phyloP scores from a whole-genome alignment of 2,329 filamentous ascomycete species.

The Escovopsis sp. region DNA sequence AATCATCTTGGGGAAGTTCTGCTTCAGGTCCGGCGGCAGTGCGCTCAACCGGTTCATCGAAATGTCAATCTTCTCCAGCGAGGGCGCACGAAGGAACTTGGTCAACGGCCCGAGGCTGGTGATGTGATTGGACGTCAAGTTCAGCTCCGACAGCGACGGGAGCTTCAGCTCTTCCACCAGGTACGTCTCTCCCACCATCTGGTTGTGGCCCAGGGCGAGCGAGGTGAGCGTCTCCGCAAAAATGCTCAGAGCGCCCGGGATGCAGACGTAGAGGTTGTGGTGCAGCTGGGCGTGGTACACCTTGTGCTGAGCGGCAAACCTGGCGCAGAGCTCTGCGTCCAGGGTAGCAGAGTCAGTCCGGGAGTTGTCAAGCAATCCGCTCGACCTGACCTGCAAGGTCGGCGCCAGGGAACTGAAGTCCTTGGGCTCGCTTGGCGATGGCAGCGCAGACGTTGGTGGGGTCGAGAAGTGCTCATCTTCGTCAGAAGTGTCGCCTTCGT shows the following conservation, averaged over 20 bases:
- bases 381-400: constrained; percentile 39
- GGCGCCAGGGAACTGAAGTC: constrained; percentile 34
- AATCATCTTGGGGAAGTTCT: constrained; percentile 53
- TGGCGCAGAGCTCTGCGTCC: constrained; percentile 41
- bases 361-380: constrained; percentile 56
- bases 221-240: constrained; percentile 57
- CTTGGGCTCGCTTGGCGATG: constrained; percentile 33
- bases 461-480: constrained; percentile 40
- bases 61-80: constrained; percentile 62
- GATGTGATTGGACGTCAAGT: constrained; percentile 60
- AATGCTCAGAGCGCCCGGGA: constrained; percentile 58
- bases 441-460: constrained; percentile 38
- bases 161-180: constrained; percentile 53
- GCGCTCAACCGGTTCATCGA: constrained; percentile 66
- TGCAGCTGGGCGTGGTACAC: constrained; percentile 52
- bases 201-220: constrained; percentile 63
- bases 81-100: constrained; percentile 54
- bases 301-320: constrained; percentile 35
- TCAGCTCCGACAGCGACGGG: constrained; percentile 62
- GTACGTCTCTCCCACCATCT: constrained; percentile 49
- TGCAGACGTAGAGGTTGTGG: constrained; percentile 56
- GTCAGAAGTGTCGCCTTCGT: constrained; percentile 35
- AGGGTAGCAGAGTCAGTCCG: constrained; percentile 48
- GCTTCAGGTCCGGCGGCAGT: constrained; percentile 48
- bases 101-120: constrained; percentile 53